Base-by-base conservation (phyloP, 768 basidiomycete genomes). In the Termitomyces sp. region DNA sequence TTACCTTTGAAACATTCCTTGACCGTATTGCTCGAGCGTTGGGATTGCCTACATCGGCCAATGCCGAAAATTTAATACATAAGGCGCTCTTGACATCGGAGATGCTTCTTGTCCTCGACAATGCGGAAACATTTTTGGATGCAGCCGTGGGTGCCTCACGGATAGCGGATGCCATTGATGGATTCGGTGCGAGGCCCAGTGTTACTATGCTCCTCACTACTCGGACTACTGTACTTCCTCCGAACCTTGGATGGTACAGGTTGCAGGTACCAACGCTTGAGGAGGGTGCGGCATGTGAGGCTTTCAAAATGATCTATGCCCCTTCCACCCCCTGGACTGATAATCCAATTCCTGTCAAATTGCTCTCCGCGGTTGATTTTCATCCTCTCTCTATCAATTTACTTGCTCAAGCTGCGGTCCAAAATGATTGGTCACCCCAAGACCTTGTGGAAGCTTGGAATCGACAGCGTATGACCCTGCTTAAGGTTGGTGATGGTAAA, bases 351-450 rank as follows among this genome's bases (percentile, higher is more conserved):
- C 48, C 53, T 9, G 17, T 22, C 24, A 51, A 47, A 38, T 47
- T 61, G 14, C 47, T 56, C 15, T 38, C 60, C 8, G 40, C 53
- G 10, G 9, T 61, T 6, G 60, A 58, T 45, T 58, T 58, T 19
- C 60, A 61, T n/a, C 60, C 60, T 11, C 57, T 61, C 19, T 1
- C n/a, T n/a, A 56, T 61, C n/a, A 58, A 61, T 34, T 44, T 61
- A 1, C 54, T 61, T 15, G 60, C 57, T 12, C 60, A 58, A 32
- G 60, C 26, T 9, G 60, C 57, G 0, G 43, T 53, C 9, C 60
- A 61, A n/a, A 61, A 61, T 38, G 38, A 58, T 3, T 61, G 56
- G 60, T 50, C 60, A n/a, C n/a, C n/a, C n/a, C n/a, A n/a, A n/a
- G n/a, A n/a, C n/a, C n/a, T n/a, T 15, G 22, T 46, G 3, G 28